Evolutionary conservation across 176 grass and related monocot species (phyloP).

Genomic region (Hsuehochloa calcarea): DNA sequence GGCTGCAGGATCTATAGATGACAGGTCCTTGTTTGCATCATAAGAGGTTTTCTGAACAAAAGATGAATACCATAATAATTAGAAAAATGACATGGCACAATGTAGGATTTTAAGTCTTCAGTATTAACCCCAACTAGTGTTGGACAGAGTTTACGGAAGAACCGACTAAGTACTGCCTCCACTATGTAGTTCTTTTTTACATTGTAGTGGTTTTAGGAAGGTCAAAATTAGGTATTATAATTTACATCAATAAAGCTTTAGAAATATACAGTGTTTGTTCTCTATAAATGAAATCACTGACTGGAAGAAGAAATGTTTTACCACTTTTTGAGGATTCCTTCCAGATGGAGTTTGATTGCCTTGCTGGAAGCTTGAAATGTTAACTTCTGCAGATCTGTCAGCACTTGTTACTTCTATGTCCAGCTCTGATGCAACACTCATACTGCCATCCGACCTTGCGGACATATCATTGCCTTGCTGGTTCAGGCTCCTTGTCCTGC

Average conservation of each 20-base stretch:
- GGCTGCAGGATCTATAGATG: conserved; percentile 42
- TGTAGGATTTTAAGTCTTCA: background rate
- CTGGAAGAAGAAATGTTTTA: conserved; percentile 32
- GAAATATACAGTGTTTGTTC: background rate
- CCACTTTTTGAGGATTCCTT: conserved; percentile 62
- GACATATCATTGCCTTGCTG: conserved; percentile 58
- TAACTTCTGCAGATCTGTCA: conserved; percentile 55
- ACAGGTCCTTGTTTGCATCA: conserved; percentile 58
- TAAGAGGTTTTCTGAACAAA: conserved; percentile 63
- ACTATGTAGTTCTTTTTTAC: background rate
- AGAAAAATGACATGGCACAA: background rate
- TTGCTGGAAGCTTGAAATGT: conserved; percentile 39
- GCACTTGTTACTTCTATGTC: conserved; percentile 60
- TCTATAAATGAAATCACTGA: background rate
- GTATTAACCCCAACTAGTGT: background rate
- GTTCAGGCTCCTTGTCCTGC: conserved; percentile 52
- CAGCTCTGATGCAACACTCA: conserved; percentile 51
- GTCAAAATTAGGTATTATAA: background rate
- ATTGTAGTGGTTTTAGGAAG: background rate
- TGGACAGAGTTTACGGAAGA: background rate
- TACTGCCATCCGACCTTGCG: conserved; percentile 57
- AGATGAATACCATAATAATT: conserved; percentile 21
- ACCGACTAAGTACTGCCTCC: background rate
- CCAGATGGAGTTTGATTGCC: conserved; percentile 50
- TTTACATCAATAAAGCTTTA: conserved; percentile 24